These are phyloP conservation scores for Xylariaceae sp. DNA, from an alignment of 2,329 filamentous ascomycete species.

Conservation along the genomic window DNA sequence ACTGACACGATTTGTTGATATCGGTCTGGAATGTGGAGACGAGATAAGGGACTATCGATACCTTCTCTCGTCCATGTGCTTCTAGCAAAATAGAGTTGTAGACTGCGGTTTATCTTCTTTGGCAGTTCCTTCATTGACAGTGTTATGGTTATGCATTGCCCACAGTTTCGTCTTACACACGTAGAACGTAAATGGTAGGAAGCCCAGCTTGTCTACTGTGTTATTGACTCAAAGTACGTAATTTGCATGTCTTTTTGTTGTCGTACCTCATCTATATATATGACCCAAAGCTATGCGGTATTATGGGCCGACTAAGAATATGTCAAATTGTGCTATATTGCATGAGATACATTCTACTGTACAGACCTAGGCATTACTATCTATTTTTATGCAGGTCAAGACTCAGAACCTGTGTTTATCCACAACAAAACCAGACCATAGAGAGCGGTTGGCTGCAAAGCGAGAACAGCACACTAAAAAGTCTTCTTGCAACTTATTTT, in stretches of 20 bases:
- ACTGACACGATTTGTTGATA: constrained; percentile 32
- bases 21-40: constrained; percentile 29
- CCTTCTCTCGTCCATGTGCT: constrained; percentile 30
- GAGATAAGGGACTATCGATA: constrained; percentile 22
- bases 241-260: too few relatives aligned
- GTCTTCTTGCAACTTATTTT: constrained; percentile 15
- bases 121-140: not conserved
- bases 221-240: too few relatives aligned
- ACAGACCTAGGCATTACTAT: too few relatives aligned
- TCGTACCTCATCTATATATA: too few relatives aligned
- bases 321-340: too few relatives aligned
- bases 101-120: constrained; percentile 20
- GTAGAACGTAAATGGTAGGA: too few relatives aligned
- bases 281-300: too few relatives aligned
- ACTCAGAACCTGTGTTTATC: not conserved
- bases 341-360: too few relatives aligned
- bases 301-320: too few relatives aligned
- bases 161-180: not conserved
- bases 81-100: constrained; percentile 35
- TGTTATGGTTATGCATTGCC: not conserved
- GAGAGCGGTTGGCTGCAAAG: constrained; percentile 24
- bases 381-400: too few relatives aligned
- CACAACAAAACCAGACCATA: constrained; percentile 18
- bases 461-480: constrained; percentile 31
- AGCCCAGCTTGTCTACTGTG: too few relatives aligned